Conservation (phyloP, 129 eudicot genomes). For the Tagetes patula region DNA sequence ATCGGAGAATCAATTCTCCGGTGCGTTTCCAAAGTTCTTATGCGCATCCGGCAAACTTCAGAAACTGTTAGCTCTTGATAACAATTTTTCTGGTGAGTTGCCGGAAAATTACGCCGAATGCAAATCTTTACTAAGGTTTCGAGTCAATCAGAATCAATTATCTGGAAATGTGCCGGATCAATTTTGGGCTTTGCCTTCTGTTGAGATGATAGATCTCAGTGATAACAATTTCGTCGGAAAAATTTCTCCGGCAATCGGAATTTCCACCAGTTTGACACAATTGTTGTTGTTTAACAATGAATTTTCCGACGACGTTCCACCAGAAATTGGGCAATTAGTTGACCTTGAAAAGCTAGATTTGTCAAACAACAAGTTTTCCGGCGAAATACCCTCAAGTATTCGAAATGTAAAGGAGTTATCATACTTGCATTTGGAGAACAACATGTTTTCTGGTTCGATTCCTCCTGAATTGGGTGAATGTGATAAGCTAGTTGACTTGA, state of each 20-base stretch:
- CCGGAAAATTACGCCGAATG: slow-evolving; percentile 62
- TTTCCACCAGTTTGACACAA: slow-evolving; percentile 52
- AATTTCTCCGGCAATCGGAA: slow-evolving; percentile 50
- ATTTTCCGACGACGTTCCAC: slow-evolving; percentile 68
- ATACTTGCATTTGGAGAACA: slow-evolving; percentile 61
- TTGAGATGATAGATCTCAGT: slow-evolving; percentile 65
- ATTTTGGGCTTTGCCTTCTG: slow-evolving; percentile 70
- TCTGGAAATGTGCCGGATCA: slow-evolving; percentile 67
- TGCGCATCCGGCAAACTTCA: slow-evolving; percentile 55
- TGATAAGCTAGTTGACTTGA: slow-evolving; percentile 58
- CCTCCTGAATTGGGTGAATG: slow-evolving; percentile 71
- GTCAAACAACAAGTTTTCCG: slow-evolving; percentile 67
- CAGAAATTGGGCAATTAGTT: slow-evolving; percentile 58
- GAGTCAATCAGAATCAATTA: slow-evolving; percentile 64
- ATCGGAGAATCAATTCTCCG: slow-evolving; percentile 79
- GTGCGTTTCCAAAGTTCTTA: slow-evolving; percentile 66
- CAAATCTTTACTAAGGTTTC: slow-evolving; percentile 58
- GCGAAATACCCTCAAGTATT: slow-evolving; percentile 57
- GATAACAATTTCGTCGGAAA: slow-evolving; percentile 63
- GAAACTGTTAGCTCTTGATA: slow-evolving; percentile 68
- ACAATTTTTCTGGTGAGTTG: slow-evolving; percentile 65
- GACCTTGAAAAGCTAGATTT: slow-evolving; percentile 62
- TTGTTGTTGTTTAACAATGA: slow-evolving; percentile 55
- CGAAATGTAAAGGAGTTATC: slow-evolving; percentile 56
- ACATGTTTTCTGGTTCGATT: slow-evolving; percentile 63